Evolutionary conservation across 179 eudicot species (phyloP).

Genomic region (Sideroxylon spinosum): DNA sequence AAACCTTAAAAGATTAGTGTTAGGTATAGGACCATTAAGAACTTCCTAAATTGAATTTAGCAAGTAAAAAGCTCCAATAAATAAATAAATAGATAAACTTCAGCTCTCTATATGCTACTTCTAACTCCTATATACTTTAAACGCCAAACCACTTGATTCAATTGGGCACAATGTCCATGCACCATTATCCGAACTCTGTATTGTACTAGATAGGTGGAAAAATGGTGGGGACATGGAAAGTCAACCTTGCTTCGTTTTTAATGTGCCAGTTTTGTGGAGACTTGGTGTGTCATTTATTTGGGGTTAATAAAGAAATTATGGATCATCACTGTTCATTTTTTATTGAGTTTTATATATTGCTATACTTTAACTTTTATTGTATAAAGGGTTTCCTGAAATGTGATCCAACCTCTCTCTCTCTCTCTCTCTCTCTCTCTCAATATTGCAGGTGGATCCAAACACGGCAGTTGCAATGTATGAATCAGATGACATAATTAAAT

Average conservation of each 20-base stretch:
- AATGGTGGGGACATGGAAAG: background rate
- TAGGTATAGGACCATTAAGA: background rate
- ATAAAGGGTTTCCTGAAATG: background rate
- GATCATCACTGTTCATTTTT: background rate
- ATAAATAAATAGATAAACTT: background rate
- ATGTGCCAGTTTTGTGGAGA: background rate
- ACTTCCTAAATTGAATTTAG: background rate
- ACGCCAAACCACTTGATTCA: background rate
- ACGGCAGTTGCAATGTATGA: conserved; percentile 93
- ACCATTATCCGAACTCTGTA: background rate
- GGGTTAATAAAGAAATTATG: background rate
- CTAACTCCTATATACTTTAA: background rate
- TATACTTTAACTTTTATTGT: background rate
- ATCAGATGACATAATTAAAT: conserved; percentile 89
- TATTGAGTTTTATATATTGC: background rate
- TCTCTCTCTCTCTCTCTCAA: background rate
- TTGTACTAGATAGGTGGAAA: background rate
- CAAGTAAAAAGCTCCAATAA: too few relatives aligned
- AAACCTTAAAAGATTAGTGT: too few relatives aligned
- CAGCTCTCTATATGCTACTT: background rate
- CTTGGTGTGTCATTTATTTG: background rate
- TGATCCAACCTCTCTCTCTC: background rate
- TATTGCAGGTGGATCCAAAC: conserved; percentile 91
- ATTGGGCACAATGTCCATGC: background rate
- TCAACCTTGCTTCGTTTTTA: conserved; percentile 1